Conservation (phyloP, 345 rosid species). For the Citrus medica region DNA sequence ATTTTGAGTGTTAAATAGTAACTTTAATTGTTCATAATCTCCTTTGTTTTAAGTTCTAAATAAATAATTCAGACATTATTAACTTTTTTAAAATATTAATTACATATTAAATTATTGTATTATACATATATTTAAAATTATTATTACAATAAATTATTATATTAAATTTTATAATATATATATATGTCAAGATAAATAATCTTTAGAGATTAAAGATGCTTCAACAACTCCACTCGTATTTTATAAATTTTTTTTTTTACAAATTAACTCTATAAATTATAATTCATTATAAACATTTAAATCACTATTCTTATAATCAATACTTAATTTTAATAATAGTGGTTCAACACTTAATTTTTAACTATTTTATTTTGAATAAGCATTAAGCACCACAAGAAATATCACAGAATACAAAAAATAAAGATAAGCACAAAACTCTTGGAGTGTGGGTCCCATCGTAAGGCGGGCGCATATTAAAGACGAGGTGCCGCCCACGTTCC, state of each 20-base stretch:
- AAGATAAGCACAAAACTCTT: not conserved
- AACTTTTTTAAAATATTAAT: no score
- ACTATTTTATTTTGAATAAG: no score
- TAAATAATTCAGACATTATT: no score
- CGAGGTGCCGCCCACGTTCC: slow-evolving; percentile 1
- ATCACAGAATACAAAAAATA: not conserved
- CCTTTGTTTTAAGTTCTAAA: no score
- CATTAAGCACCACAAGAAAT: no score
- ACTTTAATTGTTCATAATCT: no score
- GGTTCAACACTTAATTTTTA: no score
- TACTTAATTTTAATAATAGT: fast-evolving
- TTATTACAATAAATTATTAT: no score
- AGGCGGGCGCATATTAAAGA: not conserved
- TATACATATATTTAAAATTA: fast-evolving
- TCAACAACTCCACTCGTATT: fast-evolving
- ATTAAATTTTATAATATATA: fast-evolving
- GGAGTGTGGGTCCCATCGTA: not conserved
- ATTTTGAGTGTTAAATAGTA: no score
- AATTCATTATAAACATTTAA: fast-evolving
- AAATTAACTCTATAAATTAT: no score
- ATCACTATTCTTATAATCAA: fast-evolving
- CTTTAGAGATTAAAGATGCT: fast-evolving
- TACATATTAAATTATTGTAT: no score
- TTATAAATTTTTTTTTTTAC: no score
- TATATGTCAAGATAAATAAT: fast-evolving